phyloP scores from a whole-genome alignment of 768 basidiomycete species.

The Lentinula edodes region DNA sequence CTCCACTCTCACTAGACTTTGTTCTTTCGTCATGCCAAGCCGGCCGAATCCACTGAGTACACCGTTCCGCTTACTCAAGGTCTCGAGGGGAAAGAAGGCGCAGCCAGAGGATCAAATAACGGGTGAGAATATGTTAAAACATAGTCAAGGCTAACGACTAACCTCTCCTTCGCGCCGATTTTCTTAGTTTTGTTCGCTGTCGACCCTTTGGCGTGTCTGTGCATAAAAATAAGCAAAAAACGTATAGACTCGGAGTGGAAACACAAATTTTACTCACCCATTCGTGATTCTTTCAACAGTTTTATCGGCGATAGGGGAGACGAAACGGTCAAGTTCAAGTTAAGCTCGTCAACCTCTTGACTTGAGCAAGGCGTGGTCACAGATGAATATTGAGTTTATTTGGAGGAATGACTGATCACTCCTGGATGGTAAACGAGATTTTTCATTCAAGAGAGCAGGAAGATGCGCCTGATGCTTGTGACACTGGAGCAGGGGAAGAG shows the following conservation, averaged over 20 bases:
- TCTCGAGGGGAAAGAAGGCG: background rate
- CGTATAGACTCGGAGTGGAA: background rate
- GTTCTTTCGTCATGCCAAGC: slow-evolving; percentile 2
- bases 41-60: background rate
- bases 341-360: slow-evolving; percentile 35
- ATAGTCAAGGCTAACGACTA: background rate
- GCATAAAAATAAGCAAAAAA: background rate
- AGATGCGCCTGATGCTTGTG: too few species aligned
- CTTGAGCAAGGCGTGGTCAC: slow-evolving; percentile 28
- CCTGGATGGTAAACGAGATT: too few species aligned
- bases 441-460: too few species aligned
- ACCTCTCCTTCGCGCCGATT: slow-evolving; percentile 5
- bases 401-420: too few species aligned
- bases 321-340: slow-evolving; percentile 35
- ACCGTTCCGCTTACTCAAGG: background rate
- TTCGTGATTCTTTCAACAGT: slow-evolving; percentile 36
- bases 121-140: background rate
- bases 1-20: background rate
- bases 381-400: background rate
- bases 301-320: slow-evolving; percentile 38
- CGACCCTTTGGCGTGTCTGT: background rate
- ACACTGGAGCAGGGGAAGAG: too few species aligned
- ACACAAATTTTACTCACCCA: slow-evolving; percentile 34
- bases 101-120: background rate
- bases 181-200: background rate